phyloP scores from a whole-genome alignment of 2,329 filamentous ascomycete species.

The Sporothrix brunneoviolacea region DNA sequence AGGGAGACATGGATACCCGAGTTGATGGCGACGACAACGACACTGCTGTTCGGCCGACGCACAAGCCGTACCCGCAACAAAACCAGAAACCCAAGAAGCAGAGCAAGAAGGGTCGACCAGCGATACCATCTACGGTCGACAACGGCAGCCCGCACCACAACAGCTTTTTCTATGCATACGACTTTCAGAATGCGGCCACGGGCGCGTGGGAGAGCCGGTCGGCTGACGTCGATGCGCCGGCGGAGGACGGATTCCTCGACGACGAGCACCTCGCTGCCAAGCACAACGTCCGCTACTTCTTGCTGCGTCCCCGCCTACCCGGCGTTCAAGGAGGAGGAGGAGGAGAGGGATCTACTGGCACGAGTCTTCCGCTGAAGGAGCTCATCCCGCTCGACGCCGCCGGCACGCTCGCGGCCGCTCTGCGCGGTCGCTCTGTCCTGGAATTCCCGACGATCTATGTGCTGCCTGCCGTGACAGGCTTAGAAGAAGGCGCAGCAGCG shows the following conservation, averaged over 20 bases:
- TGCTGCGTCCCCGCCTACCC: conserved; percentile 18
- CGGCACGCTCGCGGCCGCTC: conserved; percentile 42
- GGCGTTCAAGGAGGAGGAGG: too few species aligned
- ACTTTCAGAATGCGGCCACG: conserved; percentile 22
- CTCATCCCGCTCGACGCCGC: conserved; percentile 49
- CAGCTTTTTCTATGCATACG: conserved; percentile 14
- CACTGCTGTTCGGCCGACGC: neutral
- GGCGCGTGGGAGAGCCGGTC: conserved; percentile 21
- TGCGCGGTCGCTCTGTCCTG: conserved; percentile 53
- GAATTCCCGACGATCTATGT: conserved; percentile 69
- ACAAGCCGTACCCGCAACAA: neutral
- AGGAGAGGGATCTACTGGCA: too few species aligned
- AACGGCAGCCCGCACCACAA: neutral
- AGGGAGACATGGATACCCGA: conserved; percentile 5
- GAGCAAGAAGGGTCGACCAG: too few species aligned
- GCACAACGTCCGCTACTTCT: conserved; percentile 23
- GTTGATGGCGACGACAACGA: neutral
- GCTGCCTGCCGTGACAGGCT: conserved; percentile 29
- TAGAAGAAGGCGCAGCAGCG: neutral
- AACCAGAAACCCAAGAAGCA: neutral
- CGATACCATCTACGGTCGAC: too few species aligned
- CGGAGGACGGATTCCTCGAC: conserved; percentile 9
- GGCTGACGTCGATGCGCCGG: neutral
- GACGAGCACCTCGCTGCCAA: conserved; percentile 20
- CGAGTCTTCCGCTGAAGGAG: conserved; percentile 19